phyloP scores from a whole-genome alignment of 2,329 filamentous ascomycete genomes.

The Trichoderma cornu-damae region DNA sequence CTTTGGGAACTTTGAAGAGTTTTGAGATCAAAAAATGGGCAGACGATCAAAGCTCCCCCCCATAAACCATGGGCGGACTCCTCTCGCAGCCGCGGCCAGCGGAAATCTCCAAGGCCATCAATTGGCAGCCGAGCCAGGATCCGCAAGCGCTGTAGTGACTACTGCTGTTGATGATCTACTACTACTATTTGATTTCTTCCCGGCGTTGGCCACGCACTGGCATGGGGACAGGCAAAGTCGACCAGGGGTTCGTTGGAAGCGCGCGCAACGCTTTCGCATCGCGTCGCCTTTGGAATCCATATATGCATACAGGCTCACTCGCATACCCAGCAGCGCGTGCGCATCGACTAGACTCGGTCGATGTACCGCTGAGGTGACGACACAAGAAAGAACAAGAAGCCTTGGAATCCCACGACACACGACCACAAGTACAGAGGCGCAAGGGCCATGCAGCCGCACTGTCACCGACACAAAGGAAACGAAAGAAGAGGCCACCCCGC shows the following conservation, averaged over 20 bases:
- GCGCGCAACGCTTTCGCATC: slow-evolving; percentile 4
- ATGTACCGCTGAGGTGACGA: neutral
- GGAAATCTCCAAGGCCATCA: neutral
- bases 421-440: neutral
- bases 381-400: neutral
- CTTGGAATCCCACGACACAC: neutral
- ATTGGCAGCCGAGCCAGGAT: neutral
- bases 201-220: slow-evolving; percentile 1
- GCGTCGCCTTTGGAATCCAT: neutral
- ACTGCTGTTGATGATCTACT: too few relatives aligned
- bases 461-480: slow-evolving; percentile 7
- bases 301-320: neutral
- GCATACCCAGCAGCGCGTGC: neutral
- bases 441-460: neutral
- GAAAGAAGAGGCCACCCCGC: slow-evolving; percentile 24
- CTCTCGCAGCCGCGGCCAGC: neutral
- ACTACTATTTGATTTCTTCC: neutral
- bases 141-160: neutral
- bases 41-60: too few relatives aligned
- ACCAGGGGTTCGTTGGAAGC: slow-evolving; percentile 6
- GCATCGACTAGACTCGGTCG: neutral
- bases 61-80: too few relatives aligned
- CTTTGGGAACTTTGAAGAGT: neutral
- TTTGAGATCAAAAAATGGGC: neutral
- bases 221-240: neutral